These are phyloP conservation scores for Globisporangium camurandrum DNA, from an alignment of 352 stramenopile species.

Conservation along the genomic window DNA sequence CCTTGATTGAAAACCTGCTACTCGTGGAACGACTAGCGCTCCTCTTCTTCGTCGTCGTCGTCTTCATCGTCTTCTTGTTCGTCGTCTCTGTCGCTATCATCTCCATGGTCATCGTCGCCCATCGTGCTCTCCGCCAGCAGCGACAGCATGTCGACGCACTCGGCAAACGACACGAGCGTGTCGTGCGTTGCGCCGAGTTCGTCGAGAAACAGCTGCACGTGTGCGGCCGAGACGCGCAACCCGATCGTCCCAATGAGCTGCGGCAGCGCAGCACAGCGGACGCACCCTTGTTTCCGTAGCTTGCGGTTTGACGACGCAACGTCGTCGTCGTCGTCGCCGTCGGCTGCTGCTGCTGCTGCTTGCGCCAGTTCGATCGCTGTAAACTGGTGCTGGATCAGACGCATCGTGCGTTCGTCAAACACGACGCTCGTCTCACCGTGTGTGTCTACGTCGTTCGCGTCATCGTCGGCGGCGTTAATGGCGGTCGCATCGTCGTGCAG, in stretches of 20 bases:
- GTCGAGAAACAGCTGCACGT: slow-evolving; percentile 48
- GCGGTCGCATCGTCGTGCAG: slow-evolving; percentile 1
- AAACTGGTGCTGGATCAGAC: slow-evolving; percentile 48
- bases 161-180: slow-evolving; percentile 73
- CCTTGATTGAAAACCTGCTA: neutral
- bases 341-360: slow-evolving; percentile 12
- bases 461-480: slow-evolving; percentile 6
- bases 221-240: slow-evolving; percentile 23
- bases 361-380: slow-evolving; percentile 23
- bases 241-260: slow-evolving; percentile 37
- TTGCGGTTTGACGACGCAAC: no score
- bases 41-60: slow-evolving; percentile 11
- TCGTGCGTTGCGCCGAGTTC: slow-evolving; percentile 63
- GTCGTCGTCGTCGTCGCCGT: no score
- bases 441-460: neutral
- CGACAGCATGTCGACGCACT: slow-evolving; percentile 84
- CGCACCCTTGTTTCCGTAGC: slow-evolving; percentile 46
- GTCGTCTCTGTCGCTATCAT: slow-evolving; percentile 10
- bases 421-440: slow-evolving; percentile 27
- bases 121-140: slow-evolving; percentile 53
- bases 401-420: slow-evolving; percentile 56
- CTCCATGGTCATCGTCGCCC: neutral
- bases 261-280: slow-evolving; percentile 39
- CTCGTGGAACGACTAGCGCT: neutral
- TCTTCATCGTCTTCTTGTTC: slow-evolving; percentile 21